Conservation (phyloP, 495 filamentous ascomycete species). For the Friedmanniomyces endolithicus region DNA sequence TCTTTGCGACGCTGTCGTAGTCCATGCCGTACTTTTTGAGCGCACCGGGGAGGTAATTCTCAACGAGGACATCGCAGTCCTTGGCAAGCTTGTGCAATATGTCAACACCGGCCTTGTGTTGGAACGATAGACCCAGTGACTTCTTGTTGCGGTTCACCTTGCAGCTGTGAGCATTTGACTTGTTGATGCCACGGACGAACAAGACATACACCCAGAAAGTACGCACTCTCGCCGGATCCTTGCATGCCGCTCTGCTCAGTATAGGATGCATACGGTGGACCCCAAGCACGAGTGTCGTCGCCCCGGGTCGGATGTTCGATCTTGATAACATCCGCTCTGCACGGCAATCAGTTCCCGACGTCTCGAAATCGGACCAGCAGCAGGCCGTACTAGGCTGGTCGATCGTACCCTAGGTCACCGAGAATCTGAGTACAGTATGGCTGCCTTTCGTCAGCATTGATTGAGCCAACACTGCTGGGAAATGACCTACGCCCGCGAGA, state of each 20-base stretch:
- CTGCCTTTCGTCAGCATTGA: conserved; percentile 37
- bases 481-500: conserved; percentile 68
- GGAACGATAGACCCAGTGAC: conserved; percentile 82
- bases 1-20: conserved; percentile 59
- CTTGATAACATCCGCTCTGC: conserved; percentile 90
- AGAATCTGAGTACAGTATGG: conserved; percentile 97
- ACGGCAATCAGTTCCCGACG: neutral
- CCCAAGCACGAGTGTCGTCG: conserved; percentile 94
- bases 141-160: conserved; percentile 96
- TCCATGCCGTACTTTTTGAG: conserved; percentile 88
- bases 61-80: conserved; percentile 83
- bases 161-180: conserved; percentile 1
- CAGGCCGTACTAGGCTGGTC: conserved; percentile 26
- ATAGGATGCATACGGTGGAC: conserved; percentile 82
- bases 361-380: conserved; percentile 14
- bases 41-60: conserved; percentile 88
- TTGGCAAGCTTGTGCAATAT: conserved; percentile 76
- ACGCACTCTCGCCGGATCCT: conserved; percentile 84
- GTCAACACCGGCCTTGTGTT: conserved; percentile 65
- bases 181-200: neutral
- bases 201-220: conserved; percentile 67
- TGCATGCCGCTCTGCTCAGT: conserved; percentile 36
- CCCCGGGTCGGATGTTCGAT: conserved; percentile 84
- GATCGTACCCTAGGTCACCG: conserved; percentile 76
- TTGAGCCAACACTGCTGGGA: conserved; percentile 1